Evolutionary conservation across 129 eudicot species (phyloP), one percentile per base, ranked within the genome.

Genomic region (Centrapalus pauciflorus): DNA sequence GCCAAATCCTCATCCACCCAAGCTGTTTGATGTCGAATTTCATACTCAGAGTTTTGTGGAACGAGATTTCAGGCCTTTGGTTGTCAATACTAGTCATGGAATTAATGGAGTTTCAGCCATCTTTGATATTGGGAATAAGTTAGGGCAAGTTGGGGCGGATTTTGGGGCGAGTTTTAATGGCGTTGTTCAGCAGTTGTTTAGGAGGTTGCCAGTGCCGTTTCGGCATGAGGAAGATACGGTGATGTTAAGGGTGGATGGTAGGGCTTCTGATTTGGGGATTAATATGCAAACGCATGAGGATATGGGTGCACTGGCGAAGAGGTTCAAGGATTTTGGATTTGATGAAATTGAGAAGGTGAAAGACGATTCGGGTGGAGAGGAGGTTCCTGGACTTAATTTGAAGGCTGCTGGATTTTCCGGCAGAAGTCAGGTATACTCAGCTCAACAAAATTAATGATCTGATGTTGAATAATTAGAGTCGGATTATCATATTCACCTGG

Each of bases 111-210:
- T 88, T 64, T 79, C 81, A 3, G 86, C 87, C 1, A 77, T 89
- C 69, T 77, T 86, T 41, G 95, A 90, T 66, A 79, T 90, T 20
- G 97, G 97, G 55, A 83, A 63, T 66, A 86, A 67, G 58, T 79
- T 90, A 64, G 95, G 97, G 17, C 95, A 90, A 54, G 97, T 81
- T 35, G 97, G 95, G 66, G 87, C 81, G 5, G 97, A 90, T 4
- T 81, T 90, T 54, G 95, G 97, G 71, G 85, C 89, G 0, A 51
- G 85, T 51, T 69, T 90, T 54, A 80, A 82, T 72, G 87, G 95
- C 28, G 57, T 77, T 70, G 91, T 80, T 64, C 91, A 90, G 64
- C 97, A 90, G 65, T 48, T 90, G 59, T 72, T 83, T 30, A 70
- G 91, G 73, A 55, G 74, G 70, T 35, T 90, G 67, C 91, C 95